Conservation (phyloP, 1,139 yeast genomes). For the Suhomyces choctaworum region DNA sequence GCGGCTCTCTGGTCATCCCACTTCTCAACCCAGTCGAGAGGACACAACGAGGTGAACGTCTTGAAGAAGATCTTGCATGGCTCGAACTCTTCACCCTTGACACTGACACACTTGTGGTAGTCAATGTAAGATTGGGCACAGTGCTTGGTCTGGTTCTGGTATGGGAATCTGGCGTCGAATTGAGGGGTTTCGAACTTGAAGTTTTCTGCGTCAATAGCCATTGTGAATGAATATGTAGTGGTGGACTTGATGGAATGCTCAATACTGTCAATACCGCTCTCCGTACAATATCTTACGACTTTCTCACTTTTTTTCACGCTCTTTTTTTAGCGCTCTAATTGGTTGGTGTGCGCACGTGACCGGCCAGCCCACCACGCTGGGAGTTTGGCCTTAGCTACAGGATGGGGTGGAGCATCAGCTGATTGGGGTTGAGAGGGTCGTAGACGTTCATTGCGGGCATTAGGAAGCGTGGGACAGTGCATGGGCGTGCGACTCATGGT, state of each 20-base stretch:
- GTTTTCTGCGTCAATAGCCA: slow-evolving; percentile 50
- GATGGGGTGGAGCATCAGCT: slow-evolving; percentile 3
- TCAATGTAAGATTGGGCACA: slow-evolving; percentile 98
- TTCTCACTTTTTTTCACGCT: slow-evolving; percentile 12
- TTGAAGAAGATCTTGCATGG: slow-evolving; percentile 95
- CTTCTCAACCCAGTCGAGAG: slow-evolving; percentile 86
- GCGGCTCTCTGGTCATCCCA: slow-evolving; percentile 94
- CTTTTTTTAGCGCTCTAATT: slow-evolving; percentile 12
- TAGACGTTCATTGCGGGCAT: too few species aligned
- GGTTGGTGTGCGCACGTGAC: slow-evolving; percentile 14
- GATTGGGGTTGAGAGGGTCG: too few species aligned
- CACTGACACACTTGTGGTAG: slow-evolving; percentile 94
- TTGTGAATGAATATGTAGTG: slow-evolving; percentile 16
- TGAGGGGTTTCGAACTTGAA: slow-evolving; percentile 76
- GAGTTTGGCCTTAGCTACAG: too few species aligned
- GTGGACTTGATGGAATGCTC: slow-evolving; percentile 4
- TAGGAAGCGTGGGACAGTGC: too few species aligned
- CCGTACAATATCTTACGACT: slow-evolving; percentile 15
- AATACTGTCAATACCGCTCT: slow-evolving; percentile 7
- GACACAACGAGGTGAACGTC: slow-evolving; percentile 90
- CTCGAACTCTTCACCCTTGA: slow-evolving; percentile 97
- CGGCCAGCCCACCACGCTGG: not conserved
- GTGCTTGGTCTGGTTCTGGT: slow-evolving; percentile 96
- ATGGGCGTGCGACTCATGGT: too few species aligned
- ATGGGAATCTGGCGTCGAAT: slow-evolving; percentile 92